Percentiles rank a stretch among this genome's conserved stretches.
These are phyloP conservation scores for Malassezia brasiliensis DNA, from an alignment of 1,284 basidiomycete genomes.

Conservation along the genomic window DNA sequence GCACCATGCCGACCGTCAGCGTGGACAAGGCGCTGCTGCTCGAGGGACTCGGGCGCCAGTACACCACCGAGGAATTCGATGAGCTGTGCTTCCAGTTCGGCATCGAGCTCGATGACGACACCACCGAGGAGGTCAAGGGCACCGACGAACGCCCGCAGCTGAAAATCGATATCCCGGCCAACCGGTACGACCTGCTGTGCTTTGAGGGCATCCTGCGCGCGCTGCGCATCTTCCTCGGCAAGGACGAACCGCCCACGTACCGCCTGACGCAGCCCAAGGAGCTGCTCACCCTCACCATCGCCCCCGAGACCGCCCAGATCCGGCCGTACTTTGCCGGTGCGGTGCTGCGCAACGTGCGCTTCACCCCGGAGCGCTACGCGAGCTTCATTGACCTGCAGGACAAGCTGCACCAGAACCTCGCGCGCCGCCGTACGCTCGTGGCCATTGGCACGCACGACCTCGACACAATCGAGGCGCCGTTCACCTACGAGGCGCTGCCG, in stretches of 20 bases:
- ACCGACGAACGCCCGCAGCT: slow-evolving; percentile 79
- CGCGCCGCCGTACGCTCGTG: slow-evolving; percentile 77
- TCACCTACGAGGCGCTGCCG: slow-evolving; percentile 78
- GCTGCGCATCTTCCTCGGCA: slow-evolving; percentile 72
- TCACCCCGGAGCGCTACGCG: slow-evolving; percentile 79
- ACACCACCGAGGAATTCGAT: slow-evolving; percentile 74
- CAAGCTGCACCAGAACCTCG: slow-evolving; percentile 94
- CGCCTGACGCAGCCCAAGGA: slow-evolving; percentile 26
- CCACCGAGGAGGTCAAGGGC: slow-evolving; percentile 69
- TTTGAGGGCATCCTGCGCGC: slow-evolving; percentile 89
- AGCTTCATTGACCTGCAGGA: slow-evolving; percentile 96
- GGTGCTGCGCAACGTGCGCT: slow-evolving; percentile 74
- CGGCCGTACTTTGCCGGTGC: slow-evolving; percentile 86
- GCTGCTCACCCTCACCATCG: slow-evolving; percentile 29
- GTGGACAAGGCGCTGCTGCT: slow-evolving; percentile 93
- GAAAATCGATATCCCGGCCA: slow-evolving; percentile 97
- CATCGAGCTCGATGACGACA: slow-evolving; percentile 95
- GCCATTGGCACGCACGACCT: slow-evolving; percentile 97
- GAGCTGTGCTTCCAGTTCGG: slow-evolving; percentile 94
- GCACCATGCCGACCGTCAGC: slow-evolving; percentile 76
- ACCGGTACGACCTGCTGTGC: slow-evolving; percentile 91
- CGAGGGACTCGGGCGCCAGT: slow-evolving; percentile 70
- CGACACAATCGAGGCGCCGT: slow-evolving; percentile 75
- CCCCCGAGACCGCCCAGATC: slow-evolving; percentile 53
- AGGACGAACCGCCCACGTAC: slow-evolving; percentile 57